Conservation (phyloP, 2,329 filamentous ascomycete genomes). For the Trichoderma sp. region DNA sequence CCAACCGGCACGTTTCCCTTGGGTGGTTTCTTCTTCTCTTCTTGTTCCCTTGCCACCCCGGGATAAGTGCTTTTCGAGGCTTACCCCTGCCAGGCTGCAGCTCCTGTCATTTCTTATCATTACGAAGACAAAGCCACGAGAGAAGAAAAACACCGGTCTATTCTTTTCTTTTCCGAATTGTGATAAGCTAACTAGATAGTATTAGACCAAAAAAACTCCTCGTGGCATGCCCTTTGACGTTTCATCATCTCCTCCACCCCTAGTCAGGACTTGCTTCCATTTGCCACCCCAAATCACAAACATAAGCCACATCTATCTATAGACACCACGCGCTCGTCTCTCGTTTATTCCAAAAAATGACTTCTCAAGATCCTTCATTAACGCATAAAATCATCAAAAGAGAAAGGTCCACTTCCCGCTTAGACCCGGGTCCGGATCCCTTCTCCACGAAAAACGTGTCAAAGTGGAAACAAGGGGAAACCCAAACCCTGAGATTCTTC, state of each 20-base stretch:
- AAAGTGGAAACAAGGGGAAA: not conserved
- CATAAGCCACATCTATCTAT: not conserved
- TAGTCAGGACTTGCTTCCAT: not conserved
- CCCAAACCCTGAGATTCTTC: not conserved
- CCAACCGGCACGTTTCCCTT: conserved; percentile 17
- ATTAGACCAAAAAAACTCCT: not conserved
- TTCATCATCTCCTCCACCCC: not conserved
- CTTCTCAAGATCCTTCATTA: not conserved
- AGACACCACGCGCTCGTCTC: not conserved
- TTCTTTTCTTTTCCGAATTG: not conserved
- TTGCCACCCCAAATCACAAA: not conserved
- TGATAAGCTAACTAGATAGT: not conserved
- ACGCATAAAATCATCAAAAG: not conserved
- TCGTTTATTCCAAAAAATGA: not conserved
- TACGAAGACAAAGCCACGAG: not conserved
- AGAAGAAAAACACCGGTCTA: not conserved
- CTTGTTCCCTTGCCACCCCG: not conserved
- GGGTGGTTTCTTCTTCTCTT: not conserved
- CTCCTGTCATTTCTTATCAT: conserved; percentile 6
- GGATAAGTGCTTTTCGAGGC: not conserved
- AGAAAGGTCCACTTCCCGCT: conserved; percentile 12
- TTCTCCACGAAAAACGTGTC: not conserved
- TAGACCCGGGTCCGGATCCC: not conserved
- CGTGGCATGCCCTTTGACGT: not conserved
- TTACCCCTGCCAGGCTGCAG: not conserved